phyloP scores from a whole-genome alignment of 257 asterid species.

The Prunella vulgaris region DNA sequence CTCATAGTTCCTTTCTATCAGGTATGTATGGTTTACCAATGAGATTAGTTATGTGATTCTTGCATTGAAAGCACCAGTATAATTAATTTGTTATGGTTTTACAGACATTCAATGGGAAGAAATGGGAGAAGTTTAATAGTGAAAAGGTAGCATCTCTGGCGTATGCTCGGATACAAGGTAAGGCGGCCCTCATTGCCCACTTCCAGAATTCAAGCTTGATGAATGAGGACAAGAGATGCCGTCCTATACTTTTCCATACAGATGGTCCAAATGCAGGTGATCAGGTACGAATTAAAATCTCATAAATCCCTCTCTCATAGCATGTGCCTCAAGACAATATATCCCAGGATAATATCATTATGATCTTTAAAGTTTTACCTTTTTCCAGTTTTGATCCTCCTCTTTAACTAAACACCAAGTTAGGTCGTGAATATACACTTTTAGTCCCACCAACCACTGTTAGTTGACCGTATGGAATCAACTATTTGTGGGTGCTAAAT shows the following conservation, averaged over 20 bases:
- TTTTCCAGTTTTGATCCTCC: no score
- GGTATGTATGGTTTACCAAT: constrained; percentile 30
- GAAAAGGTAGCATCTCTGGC: constrained; percentile 98
- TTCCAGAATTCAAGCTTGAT: constrained; percentile 99
- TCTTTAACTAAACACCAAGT: no score
- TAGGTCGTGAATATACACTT: no score
- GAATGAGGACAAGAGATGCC: constrained; percentile 99
- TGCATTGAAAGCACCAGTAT: neutral
- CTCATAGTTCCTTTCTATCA: constrained; percentile 79
- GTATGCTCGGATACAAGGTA: constrained; percentile 97
- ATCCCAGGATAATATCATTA: neutral
- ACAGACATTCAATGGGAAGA: constrained; percentile 95
- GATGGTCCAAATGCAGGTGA: constrained; percentile 99
- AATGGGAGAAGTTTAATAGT: constrained; percentile 98
- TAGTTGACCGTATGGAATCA: no score
- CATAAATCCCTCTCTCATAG: neutral
- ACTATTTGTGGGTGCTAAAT: no score
- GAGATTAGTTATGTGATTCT: constrained; percentile 11
- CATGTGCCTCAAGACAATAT: no score
- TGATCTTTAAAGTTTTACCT: no score
- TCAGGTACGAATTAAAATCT: constrained; percentile 53
- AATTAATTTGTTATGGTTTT: neutral
- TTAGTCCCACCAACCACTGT: no score
- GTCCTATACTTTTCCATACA: constrained; percentile 95
- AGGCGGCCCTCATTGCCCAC: constrained; percentile 92